Evolutionary conservation across 2,329 filamentous ascomycete species (phyloP).

Genomic region (Penicillium sp.): DNA sequence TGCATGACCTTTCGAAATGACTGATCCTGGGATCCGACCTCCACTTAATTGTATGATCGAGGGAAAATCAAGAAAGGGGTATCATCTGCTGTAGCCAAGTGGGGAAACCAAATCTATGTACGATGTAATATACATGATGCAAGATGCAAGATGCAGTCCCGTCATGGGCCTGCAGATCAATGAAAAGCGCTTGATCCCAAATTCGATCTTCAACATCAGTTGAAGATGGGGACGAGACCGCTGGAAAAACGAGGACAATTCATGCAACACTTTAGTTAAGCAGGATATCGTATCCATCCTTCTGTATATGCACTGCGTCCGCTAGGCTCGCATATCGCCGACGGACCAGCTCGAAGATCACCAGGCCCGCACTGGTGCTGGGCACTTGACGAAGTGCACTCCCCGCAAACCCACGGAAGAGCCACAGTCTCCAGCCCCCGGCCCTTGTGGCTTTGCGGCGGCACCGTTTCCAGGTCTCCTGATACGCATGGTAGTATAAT

Average conservation of each 20-base stretch:
- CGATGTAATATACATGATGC: background rate
- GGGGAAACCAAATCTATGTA: slow-evolving; percentile 1
- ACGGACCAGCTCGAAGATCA: slow-evolving; percentile 66
- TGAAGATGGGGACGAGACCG: background rate
- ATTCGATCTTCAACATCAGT: background rate
- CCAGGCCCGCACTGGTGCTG: slow-evolving; percentile 64
- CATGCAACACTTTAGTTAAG: slow-evolving; percentile 43
- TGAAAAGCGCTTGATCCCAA: background rate
- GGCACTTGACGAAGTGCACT: slow-evolving; percentile 62
- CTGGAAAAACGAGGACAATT: background rate
- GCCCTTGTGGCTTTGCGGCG: slow-evolving; percentile 52
- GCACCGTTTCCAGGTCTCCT: slow-evolving; percentile 61
- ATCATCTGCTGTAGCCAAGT: slow-evolving; percentile 2
- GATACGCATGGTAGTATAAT: slow-evolving; percentile 62
- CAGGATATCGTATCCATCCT: slow-evolving; percentile 65
- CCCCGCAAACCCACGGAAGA: slow-evolving; percentile 60
- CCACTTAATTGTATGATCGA: background rate
- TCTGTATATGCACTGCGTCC: slow-evolving; percentile 57
- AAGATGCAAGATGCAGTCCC: background rate
- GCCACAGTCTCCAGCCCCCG: slow-evolving; percentile 58
- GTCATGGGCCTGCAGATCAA: background rate
- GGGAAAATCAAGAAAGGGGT: background rate
- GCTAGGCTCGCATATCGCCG: slow-evolving; percentile 59
- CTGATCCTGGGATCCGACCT: background rate
- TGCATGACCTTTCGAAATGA: slow-evolving; percentile 2